phyloP scores from a whole-genome alignment of 2,329 filamentous ascomycete genomes.

The Neospermospora avenae region DNA sequence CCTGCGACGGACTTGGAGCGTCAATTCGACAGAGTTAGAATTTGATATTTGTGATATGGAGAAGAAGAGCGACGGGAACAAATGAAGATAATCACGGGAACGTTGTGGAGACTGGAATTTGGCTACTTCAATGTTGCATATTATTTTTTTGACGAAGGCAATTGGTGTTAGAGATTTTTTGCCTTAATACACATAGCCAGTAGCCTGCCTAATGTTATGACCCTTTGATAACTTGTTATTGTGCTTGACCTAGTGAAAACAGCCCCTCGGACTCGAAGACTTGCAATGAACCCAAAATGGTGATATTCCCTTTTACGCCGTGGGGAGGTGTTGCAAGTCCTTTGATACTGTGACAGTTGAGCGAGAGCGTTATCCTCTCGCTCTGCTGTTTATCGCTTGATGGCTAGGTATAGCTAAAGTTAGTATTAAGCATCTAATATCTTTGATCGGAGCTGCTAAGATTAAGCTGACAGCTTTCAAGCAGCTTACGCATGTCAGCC shows the following conservation, averaged over 20 bases:
- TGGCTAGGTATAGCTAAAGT: conserved; percentile 14
- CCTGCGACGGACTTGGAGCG: conserved; percentile 48
- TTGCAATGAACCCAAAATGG: too few species aligned
- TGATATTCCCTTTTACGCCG: too few species aligned
- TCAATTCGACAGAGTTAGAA: conserved; percentile 24
- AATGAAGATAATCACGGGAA: too few species aligned
- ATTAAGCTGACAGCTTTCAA: conserved; percentile 17
- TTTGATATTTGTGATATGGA: conserved; percentile 20
- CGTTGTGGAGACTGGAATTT: too few species aligned
- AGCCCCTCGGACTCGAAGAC: too few species aligned
- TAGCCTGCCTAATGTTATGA: too few species aligned
- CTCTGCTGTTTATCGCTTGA: conserved; percentile 18
- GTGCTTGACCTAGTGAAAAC: too few species aligned
- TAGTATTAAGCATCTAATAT: conserved; percentile 12
- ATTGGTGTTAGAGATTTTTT: too few species aligned
- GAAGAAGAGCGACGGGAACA: background rate
- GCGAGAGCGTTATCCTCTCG: background rate
- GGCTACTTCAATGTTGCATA: too few species aligned
- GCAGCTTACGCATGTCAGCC: conserved; percentile 14
- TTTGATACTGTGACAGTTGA: background rate
- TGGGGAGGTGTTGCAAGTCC: background rate
- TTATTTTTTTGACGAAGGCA: too few species aligned
- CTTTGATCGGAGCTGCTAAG: conserved; percentile 15
- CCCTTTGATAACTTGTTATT: too few species aligned
- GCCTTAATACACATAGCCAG: too few species aligned